Conservation (phyloP, 495 filamentous ascomycete species). For the Aspergillus saccharolyticus region DNA sequence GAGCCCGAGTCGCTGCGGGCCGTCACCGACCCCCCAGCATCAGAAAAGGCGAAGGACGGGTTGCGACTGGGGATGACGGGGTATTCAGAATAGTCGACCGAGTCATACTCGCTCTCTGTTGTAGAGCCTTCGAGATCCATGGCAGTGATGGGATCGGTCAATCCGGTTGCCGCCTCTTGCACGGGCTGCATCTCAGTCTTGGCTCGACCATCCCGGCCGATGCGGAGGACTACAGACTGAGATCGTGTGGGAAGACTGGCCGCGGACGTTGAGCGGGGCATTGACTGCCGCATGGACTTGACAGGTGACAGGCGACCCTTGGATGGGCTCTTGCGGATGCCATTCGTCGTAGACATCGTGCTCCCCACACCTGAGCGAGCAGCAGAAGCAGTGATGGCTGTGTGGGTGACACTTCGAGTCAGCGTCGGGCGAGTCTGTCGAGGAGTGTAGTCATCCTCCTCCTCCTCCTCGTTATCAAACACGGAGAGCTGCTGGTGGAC, state of each 20-base stretch:
- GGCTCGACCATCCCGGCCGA: constrained; percentile 67
- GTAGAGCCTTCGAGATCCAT: constrained; percentile 46
- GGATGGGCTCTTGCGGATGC: constrained; percentile 42
- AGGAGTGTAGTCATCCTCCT: constrained; percentile 40
- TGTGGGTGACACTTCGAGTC: constrained; percentile 55
- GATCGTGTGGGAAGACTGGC: constrained; percentile 32
- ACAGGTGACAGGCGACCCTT: constrained; percentile 40
- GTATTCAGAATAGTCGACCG: constrained; percentile 62
- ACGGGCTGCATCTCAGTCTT: constrained; percentile 64
- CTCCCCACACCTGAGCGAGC: constrained; percentile 26
- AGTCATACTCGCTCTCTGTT: constrained; percentile 48
- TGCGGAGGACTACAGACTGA: constrained; percentile 58
- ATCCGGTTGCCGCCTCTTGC: constrained; percentile 35
- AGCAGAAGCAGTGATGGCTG: constrained; percentile 26
- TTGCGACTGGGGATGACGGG: constrained; percentile 61
- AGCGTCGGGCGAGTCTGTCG: constrained; percentile 47
- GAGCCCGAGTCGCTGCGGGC: constrained; percentile 54
- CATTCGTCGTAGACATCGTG: constrained; percentile 32
- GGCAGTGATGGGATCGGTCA: constrained; percentile 37
- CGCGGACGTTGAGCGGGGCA: constrained; percentile 31
- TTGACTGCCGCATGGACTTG: constrained; percentile 31
- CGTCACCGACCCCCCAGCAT: constrained; percentile 41
- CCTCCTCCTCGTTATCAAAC: constrained; percentile 40
- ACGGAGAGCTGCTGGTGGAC: constrained; percentile 15
- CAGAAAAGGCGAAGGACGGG: constrained; percentile 56